phyloP scores from a whole-genome alignment of 768 basidiomycete genomes.

The Clathrus columnatus region DNA sequence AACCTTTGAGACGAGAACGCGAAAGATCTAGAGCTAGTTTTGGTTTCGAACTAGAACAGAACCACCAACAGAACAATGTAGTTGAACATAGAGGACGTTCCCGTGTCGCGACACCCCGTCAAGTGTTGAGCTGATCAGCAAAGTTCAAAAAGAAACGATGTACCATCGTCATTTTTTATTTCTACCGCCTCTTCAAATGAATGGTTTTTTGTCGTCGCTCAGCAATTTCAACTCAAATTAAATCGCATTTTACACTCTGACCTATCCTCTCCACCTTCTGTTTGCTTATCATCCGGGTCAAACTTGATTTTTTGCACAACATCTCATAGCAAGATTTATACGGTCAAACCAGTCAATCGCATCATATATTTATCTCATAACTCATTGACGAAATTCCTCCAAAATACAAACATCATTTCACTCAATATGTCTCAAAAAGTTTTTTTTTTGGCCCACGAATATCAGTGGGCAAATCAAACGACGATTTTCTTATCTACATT shows the following conservation, averaged over 20 bases:
- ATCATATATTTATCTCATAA: too few species aligned
- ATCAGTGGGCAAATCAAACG: neutral
- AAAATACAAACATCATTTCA: too few species aligned
- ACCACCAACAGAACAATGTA: neutral
- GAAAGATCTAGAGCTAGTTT: neutral
- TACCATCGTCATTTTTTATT: neutral
- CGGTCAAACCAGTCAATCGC: too few species aligned
- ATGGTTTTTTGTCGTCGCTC: neutral
- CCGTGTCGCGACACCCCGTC: slow-evolving; percentile 3
- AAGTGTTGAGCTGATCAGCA: neutral
- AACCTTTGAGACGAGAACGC: neutral
- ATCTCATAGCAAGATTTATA: too few species aligned
- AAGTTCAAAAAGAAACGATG: neutral
- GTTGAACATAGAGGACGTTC: slow-evolving; percentile 6
- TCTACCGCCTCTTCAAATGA: neutral
- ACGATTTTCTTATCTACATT: neutral
- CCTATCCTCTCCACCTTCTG: neutral
- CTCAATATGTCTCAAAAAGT: too few species aligned
- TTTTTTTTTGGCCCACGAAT: too few species aligned
- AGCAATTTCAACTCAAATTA: neutral
- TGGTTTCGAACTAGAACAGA: neutral
- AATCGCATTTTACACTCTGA: neutral
- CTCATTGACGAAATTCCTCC: too few species aligned
- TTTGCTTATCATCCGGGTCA: too few species aligned
- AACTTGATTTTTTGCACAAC: too few species aligned